Base-by-base conservation (phyloP, 768 basidiomycete species). In the Tylopilus sp. region DNA sequence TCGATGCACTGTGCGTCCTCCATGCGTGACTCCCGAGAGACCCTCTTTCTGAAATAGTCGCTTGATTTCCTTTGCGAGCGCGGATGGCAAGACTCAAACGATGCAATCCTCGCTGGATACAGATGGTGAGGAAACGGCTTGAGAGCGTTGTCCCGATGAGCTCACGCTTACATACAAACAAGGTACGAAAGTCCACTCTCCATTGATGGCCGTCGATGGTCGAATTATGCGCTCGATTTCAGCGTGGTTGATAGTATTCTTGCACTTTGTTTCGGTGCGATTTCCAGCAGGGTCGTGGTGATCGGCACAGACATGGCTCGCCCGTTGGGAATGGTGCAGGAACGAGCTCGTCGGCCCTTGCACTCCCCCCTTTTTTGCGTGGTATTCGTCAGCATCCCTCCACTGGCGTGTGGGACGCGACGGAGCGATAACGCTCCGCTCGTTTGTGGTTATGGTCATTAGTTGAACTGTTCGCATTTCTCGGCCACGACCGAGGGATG, bases 141-240 rank as follows among this genome's bases (percentile, higher is more conserved):
- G 20, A 10, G 26, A 43, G 40, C 21, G 39, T 57, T 40, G 28
- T 20, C 43, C 28, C 25, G 13, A 33, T 38, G 33, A 31, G 49
- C 20, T 38, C 26, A 22, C 40, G 25, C 40, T 58, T 58, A 60
- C 57, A 51, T 60, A 57, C 58, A 43, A 36, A 12, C 17, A 21
- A 52, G 57, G 48, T 46, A 46, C 45, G 55, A 17, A n/a, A 4
- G n/a, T n/a, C n/a, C 17, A 10, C 31, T 44, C 21, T 53, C 44
- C 12, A 20, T 22, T 58, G 56, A 62, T 55, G 60, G 56, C 60
- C 60, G 52, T 55, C 44, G 51, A 59, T 50, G 59, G 8, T 52
- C 25, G 44, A 25, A 31, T 57, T 40, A 52, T 46, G 50, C 45
- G 40, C 45, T 7, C 36, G 6, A 57, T 46, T 47, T 28, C 33